These are phyloP conservation scores for Biscogniauxia marginata DNA, from an alignment of 2,329 filamentous ascomycete species.

Conservation along the genomic window DNA sequence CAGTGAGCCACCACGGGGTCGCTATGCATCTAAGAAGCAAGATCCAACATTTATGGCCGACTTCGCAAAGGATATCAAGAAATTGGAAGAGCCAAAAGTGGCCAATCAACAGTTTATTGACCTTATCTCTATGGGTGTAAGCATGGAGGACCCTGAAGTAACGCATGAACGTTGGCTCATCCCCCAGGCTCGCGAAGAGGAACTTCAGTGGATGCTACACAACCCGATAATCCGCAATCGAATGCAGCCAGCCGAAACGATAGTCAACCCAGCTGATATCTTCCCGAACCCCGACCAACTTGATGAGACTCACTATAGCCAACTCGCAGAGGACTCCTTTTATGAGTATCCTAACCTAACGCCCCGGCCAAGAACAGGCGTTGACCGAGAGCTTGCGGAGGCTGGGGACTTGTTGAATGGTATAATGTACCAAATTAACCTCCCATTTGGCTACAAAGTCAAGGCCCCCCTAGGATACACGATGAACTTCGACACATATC, in stretches of 20 bases:
- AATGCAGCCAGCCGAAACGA: neutral
- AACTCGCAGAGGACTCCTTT: neutral
- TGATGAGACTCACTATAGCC: neutral
- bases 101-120: neutral
- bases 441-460: neutral
- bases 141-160: neutral
- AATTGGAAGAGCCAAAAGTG: neutral
- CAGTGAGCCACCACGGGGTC: neutral
- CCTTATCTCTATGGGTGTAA: neutral
- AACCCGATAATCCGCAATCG: neutral
- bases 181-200: neutral
- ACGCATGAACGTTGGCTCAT: neutral
- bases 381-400: neutral
- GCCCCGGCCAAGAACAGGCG: neutral
- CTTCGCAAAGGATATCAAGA: neutral
- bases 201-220: neutral
- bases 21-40: neutral
- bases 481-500: conserved; percentile 1
- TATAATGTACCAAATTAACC: neutral
- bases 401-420: neutral
- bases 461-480: neutral
- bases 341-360: neutral
- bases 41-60: neutral
- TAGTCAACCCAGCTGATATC: neutral
- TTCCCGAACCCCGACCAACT: neutral